Evolutionary conservation across 306 rosid species (phyloP).

Genomic region (Glycyrrhiza uralensis): DNA sequence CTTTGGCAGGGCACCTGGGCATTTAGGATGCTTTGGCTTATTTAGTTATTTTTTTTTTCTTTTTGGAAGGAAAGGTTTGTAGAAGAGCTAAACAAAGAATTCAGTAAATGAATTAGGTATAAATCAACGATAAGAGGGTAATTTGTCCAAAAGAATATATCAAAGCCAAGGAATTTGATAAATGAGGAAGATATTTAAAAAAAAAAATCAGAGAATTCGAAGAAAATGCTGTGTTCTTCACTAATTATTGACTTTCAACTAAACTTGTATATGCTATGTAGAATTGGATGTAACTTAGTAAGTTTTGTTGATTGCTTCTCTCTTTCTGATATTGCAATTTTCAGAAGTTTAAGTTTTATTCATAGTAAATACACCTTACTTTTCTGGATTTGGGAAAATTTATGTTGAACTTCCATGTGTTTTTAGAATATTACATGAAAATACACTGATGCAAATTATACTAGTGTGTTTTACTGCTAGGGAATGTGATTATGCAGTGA

Average conservation of each 20-base stretch:
- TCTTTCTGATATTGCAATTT: slow-evolving; percentile 1
- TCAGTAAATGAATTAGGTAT: not conserved
- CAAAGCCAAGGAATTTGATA: not conserved
- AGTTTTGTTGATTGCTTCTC: not conserved
- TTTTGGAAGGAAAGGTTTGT: not conserved
- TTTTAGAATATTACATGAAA: not conserved
- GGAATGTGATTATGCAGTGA: not conserved
- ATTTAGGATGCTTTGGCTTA: slow-evolving; percentile 5
- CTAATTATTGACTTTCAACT: not conserved
- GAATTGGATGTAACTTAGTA: not conserved
- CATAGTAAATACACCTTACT: not conserved
- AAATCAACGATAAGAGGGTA: slow-evolving; percentile 2
- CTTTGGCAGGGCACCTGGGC: not conserved
- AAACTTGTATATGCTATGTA: not conserved
- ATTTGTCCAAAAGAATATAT: not conserved
- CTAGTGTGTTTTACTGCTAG: slow-evolving; percentile 6
- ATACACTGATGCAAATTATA: not conserved
- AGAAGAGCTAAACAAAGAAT: slow-evolving; percentile 7
- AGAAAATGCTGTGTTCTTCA: not conserved
- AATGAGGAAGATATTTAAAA: not conserved
- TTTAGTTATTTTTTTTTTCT: not conserved
- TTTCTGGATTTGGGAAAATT: not conserved
- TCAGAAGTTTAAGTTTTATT: not conserved
- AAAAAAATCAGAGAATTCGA: not conserved
- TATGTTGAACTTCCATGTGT: not conserved